Evolutionary conservation across 306 rosid species (phyloP).

Genomic region (Cucumis hystrix): DNA sequence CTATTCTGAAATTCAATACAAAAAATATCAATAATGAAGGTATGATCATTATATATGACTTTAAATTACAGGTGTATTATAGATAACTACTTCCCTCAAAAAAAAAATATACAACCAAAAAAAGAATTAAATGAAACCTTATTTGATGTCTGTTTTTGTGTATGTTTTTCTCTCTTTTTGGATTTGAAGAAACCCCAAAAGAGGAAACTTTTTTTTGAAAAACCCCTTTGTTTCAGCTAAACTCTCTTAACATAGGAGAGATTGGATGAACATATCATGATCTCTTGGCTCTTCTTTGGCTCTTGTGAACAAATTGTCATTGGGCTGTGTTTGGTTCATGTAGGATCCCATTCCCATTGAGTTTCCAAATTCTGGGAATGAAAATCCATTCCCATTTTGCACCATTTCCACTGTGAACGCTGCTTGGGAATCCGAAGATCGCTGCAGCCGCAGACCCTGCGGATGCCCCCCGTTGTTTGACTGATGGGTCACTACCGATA

Average conservation of each 20-base stretch:
- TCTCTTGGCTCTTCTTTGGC: constrained; percentile 80
- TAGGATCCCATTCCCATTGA: constrained; percentile 23
- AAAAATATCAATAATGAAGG: background rate
- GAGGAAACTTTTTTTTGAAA: background rate
- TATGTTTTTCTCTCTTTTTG: background rate
- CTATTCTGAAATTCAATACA: background rate
- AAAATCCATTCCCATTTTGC: constrained; percentile 30
- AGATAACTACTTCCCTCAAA: background rate
- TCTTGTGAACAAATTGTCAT: constrained; percentile 29
- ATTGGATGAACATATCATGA: constrained; percentile 45
- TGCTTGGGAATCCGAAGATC: constrained; percentile 24
- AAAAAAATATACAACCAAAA: constrained; percentile 1
- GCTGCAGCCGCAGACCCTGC: constrained; percentile 20
- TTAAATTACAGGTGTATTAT: background rate
- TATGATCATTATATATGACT: background rate
- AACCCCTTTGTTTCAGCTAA: background rate
- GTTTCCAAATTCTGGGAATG: constrained; percentile 36
- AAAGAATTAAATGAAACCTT: background rate
- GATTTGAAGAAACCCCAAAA: background rate
- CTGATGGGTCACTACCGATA: constrained; percentile 13
- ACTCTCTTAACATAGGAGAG: constrained; percentile 40
- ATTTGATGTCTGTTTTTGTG: background rate
- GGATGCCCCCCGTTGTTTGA: constrained; percentile 4
- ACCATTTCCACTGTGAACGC: constrained; percentile 37
- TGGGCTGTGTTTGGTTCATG: constrained; percentile 33